Percentiles rank a stretch among this genome's conserved stretches.
phyloP scores from a whole-genome alignment of 1,139 yeast genomes.

The Saccharomycopsis hybrid region DNA sequence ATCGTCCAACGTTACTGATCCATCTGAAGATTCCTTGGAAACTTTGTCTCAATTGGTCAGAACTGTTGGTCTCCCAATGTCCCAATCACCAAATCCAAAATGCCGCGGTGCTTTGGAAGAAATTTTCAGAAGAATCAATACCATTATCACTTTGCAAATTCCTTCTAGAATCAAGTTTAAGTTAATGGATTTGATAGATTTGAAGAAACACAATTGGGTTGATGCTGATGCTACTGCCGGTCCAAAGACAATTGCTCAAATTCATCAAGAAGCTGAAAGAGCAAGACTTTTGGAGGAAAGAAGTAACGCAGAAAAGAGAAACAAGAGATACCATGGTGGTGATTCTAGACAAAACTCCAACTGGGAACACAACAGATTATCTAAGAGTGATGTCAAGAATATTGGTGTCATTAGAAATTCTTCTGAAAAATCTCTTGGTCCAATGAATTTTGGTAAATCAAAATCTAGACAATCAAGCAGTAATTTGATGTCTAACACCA shows the following conservation, averaged over 20 bases:
- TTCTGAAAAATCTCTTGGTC: constrained; percentile 33
- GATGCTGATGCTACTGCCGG: constrained; percentile 57
- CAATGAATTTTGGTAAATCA: constrained; percentile 28
- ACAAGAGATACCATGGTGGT: constrained; percentile 25
- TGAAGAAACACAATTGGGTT: constrained; percentile 45
- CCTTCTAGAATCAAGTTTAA: constrained; percentile 82
- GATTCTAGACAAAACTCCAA: constrained; percentile 52
- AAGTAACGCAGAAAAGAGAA: constrained; percentile 33
- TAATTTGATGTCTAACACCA: constrained; percentile 19
- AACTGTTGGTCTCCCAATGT: constrained; percentile 85
- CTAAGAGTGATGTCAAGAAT: constrained; percentile 33
- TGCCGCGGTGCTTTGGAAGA: constrained; percentile 43
- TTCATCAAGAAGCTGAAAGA: constrained; percentile 79
- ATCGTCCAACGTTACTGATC: constrained; percentile 33
- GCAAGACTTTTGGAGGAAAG: constrained; percentile 57
- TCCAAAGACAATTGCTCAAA: constrained; percentile 88
- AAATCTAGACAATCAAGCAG: constrained; percentile 23
- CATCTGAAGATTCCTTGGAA: constrained; percentile 89
- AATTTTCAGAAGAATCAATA: constrained; percentile 57
- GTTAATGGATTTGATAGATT: constrained; percentile 83
- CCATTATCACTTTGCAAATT: constrained; percentile 51
- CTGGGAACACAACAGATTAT: no score
- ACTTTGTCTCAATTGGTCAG: constrained; percentile 77
- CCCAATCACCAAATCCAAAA: constrained; percentile 38
- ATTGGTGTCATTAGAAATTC: constrained; percentile 36